These are phyloP conservation scores for Oidiodendron maius DNA, from an alignment of 495 filamentous ascomycete genomes.

Conservation along the genomic window DNA sequence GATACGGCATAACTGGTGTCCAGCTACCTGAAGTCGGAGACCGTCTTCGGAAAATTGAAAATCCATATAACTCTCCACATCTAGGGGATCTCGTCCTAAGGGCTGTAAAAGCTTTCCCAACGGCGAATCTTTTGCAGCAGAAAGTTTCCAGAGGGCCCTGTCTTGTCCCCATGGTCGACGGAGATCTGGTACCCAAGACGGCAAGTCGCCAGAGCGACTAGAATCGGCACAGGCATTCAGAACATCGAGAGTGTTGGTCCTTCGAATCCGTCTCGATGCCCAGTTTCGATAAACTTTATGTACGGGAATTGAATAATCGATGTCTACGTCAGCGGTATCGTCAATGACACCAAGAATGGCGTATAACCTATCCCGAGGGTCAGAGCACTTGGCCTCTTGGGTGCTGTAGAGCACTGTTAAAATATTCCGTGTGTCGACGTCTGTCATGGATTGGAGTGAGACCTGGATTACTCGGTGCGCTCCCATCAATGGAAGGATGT, in stretches of 20 bases:
- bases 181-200: slow-evolving; percentile 4
- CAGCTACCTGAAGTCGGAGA: neutral
- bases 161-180: neutral
- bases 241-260: neutral
- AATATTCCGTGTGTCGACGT: neutral
- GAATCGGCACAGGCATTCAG: neutral
- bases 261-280: neutral
- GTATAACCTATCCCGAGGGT: neutral
- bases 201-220: neutral
- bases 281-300: slow-evolving; percentile 1
- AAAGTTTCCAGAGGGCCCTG: neutral
- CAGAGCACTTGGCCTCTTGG: slow-evolving; percentile 2
- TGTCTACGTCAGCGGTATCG: neutral
- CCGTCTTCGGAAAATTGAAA: neutral
- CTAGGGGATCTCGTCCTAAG: too few species aligned
- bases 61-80: too few species aligned
- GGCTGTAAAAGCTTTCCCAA: too few species aligned
- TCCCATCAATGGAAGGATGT: neutral
- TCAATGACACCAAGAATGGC: neutral
- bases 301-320: neutral
- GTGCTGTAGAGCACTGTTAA: slow-evolving; percentile 1
- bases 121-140: too few species aligned
- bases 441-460: neutral
- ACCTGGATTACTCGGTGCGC: slow-evolving; percentile 6
- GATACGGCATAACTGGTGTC: neutral